phyloP scores from a whole-genome alignment of 2,329 filamentous ascomycete genomes.

The Colletotrichum sp. region DNA sequence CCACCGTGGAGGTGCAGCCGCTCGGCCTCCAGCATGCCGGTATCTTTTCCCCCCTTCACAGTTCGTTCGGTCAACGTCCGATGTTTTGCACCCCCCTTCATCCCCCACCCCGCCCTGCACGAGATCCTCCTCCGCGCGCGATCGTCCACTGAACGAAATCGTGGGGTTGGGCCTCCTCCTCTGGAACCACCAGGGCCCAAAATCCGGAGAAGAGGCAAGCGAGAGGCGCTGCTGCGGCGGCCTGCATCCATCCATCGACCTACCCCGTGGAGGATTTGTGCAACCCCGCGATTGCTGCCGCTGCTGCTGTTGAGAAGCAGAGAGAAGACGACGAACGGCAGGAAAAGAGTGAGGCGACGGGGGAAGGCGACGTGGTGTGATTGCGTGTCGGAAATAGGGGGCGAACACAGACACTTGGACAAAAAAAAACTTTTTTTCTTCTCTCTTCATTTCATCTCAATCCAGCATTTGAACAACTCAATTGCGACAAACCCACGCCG shows the following conservation, averaged over 20 bases:
- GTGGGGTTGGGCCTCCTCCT: neutral
- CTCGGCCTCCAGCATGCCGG: neutral
- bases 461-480: neutral
- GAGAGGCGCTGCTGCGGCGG: neutral
- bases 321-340: neutral
- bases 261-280: slow-evolving; percentile 4
- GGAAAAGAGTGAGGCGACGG: neutral
- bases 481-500: neutral
- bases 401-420: neutral
- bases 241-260: neutral
- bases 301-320: neutral
- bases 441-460: neutral
- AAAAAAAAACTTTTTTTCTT: neutral
- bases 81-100: neutral
- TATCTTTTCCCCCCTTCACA: neutral
- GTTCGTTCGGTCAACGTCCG: slow-evolving; percentile 17
- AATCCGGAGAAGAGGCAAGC: slow-evolving; percentile 4
- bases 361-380: neutral
- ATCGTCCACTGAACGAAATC: slow-evolving; percentile 17
- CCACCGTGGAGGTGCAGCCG: too few species aligned
- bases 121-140: neutral
- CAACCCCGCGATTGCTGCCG: neutral
- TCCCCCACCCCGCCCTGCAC: neutral
- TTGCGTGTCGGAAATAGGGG: slow-evolving; percentile 2
- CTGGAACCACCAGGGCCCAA: neutral